phyloP scores from a whole-genome alignment of 176 grass and related monocot genomes.

The Phoenix roebelenii region DNA sequence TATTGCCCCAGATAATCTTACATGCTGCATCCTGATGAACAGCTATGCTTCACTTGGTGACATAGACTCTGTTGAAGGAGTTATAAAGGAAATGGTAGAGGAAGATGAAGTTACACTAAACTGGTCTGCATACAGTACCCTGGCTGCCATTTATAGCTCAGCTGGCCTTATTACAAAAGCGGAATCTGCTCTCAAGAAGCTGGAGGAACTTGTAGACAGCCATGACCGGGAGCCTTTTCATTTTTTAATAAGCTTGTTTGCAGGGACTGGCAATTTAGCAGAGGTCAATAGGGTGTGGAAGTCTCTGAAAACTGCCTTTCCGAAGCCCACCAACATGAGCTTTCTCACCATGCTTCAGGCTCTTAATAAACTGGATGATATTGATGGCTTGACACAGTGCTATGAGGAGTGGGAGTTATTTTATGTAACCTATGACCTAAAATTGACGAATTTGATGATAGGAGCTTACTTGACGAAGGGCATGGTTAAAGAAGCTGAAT shows the following conservation, averaged over 20 bases:
- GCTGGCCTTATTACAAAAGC: constrained; percentile 43
- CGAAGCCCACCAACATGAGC: constrained; percentile 44
- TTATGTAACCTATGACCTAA: constrained; percentile 34
- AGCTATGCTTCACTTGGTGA: constrained; percentile 46
- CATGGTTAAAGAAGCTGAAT: constrained; percentile 48
- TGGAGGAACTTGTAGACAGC: constrained; percentile 36
- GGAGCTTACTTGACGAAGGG: constrained; percentile 34
- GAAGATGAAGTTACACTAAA: constrained; percentile 16
- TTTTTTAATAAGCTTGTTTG: constrained; percentile 45
- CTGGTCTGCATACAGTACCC: constrained; percentile 57
- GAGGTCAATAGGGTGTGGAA: constrained; percentile 57
- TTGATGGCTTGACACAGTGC: constrained; percentile 35
- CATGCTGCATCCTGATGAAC: constrained; percentile 65
- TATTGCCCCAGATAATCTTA: constrained; percentile 38
- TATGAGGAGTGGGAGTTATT: constrained; percentile 65
- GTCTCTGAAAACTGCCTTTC: constrained; percentile 35
- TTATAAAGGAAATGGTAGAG: constrained; percentile 53
- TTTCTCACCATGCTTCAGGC: constrained; percentile 61
- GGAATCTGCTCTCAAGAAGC: constrained; percentile 54
- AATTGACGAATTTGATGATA: constrained; percentile 51
- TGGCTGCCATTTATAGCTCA: constrained; percentile 61
- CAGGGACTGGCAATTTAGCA: constrained; percentile 43
- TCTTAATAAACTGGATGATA: constrained; percentile 53
- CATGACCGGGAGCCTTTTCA: constrained; percentile 42
- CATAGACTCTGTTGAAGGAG: constrained; percentile 42